Evolutionary conservation across 345 rosid genomes (phyloP).

Genomic region (Rhodamnia rubescens): DNA sequence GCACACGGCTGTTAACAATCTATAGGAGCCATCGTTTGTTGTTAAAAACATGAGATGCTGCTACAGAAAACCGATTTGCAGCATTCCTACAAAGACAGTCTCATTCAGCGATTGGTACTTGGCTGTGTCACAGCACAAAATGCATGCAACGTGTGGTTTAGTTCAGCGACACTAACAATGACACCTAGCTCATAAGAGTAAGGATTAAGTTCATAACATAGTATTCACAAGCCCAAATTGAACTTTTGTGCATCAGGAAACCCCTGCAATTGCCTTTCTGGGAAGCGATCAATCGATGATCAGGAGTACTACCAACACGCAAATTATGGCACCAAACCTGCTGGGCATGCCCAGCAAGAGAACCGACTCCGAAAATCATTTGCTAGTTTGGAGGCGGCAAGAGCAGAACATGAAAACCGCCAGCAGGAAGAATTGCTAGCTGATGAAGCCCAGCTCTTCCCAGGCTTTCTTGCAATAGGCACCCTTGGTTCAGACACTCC

Average conservation of each 20-base stretch:
- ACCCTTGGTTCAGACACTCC: slow-evolving; percentile 55
- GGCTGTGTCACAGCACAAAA: background rate
- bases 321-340: slow-evolving; percentile 23
- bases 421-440: slow-evolving; percentile 35
- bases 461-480: slow-evolving; percentile 77
- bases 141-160: background rate
- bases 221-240: background rate
- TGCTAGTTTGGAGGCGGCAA: slow-evolving; percentile 31
- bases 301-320: slow-evolving; percentile 38
- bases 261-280: slow-evolving; percentile 45
- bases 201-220: background rate
- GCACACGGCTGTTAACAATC: background rate
- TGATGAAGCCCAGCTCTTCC: slow-evolving; percentile 50
- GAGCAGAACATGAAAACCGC: slow-evolving; percentile 21
- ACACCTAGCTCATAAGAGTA: background rate
- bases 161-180: background rate
- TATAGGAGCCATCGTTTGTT: background rate
- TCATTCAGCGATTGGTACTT: background rate
- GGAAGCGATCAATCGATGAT: slow-evolving; percentile 45
- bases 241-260: slow-evolving; percentile 24
- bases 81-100: background rate
- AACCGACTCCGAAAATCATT: slow-evolving; percentile 36
- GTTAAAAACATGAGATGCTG: background rate
- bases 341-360: slow-evolving; percentile 30
- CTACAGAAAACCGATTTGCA: background rate